Evolutionary conservation across 768 basidiomycete species (phyloP).

Genomic region (Trichaptum fuscoviolaceum): DNA sequence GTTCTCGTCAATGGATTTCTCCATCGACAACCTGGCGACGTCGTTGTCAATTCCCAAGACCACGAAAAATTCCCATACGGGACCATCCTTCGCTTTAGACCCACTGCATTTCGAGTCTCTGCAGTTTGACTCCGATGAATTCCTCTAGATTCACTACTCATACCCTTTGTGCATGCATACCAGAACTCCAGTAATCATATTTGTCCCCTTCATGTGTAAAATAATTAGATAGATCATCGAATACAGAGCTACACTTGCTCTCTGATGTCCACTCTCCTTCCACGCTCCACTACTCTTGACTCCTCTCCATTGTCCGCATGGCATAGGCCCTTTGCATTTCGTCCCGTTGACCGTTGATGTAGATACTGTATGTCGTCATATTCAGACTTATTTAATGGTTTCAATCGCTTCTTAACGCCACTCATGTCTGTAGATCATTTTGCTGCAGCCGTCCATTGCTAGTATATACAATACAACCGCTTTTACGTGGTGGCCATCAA

Average conservation of each 20-base stretch:
- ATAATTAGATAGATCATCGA: neutral
- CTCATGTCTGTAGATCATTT: neutral
- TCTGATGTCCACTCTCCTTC: neutral
- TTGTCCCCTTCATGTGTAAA: neutral
- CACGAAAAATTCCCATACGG: neutral
- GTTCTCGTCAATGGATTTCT: neutral
- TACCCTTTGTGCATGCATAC: neutral
- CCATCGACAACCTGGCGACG: neutral
- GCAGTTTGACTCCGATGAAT: neutral
- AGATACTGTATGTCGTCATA: slow-evolving; percentile 2
- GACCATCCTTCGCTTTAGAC: neutral
- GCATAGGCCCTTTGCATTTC: neutral
- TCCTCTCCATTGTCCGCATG: neutral
- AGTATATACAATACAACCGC: neutral
- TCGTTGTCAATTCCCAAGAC: neutral
- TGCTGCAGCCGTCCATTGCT: neutral
- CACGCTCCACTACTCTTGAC: neutral
- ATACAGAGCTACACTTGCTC: neutral
- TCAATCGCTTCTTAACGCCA: neutral
- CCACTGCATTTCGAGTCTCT: slow-evolving; percentile 4
- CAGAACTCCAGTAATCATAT: neutral
- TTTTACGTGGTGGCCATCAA: neutral
- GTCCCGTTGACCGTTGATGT: neutral
- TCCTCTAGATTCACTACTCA: neutral
- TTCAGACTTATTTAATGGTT: neutral